These are phyloP conservation scores for Pseudozyma sp. DNA, from an alignment of 1,284 basidiomycete genomes.

Conservation along the genomic window DNA sequence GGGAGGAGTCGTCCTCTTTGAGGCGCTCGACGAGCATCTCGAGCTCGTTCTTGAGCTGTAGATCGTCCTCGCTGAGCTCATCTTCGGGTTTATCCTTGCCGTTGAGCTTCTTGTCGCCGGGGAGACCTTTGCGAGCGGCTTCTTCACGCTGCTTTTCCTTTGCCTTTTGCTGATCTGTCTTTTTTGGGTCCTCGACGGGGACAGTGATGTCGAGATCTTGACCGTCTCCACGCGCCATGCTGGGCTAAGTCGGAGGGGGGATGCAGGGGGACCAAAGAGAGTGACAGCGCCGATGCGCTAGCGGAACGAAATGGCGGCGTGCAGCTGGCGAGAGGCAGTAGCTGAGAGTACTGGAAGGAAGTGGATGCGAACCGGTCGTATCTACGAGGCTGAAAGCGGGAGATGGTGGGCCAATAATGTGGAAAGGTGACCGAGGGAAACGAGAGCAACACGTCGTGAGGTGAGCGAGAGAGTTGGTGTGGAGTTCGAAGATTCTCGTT, in stretches of 20 bases:
- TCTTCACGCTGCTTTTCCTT: slow-evolving; percentile 52
- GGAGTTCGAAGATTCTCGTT: slow-evolving; percentile 39
- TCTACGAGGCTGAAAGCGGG: too few relatives aligned
- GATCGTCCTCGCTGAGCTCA: slow-evolving; percentile 89
- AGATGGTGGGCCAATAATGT: neutral
- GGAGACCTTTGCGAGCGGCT: slow-evolving; percentile 46
- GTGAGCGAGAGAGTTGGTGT: slow-evolving; percentile 12
- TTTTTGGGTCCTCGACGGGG: slow-evolving; percentile 47
- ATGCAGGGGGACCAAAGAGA: neutral
- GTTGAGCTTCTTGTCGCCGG: slow-evolving; percentile 35
- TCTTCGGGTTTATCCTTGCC: slow-evolving; percentile 76
- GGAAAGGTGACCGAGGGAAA: neutral
- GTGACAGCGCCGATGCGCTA: slow-evolving; percentile 5
- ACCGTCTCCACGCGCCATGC: slow-evolving; percentile 52
- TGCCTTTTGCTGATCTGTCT: slow-evolving; percentile 51
- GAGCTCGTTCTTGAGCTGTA: slow-evolving; percentile 91
- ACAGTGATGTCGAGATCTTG: slow-evolving; percentile 53
- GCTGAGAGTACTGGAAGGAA: neutral
- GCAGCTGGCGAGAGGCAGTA: neutral
- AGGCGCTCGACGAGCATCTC: slow-evolving; percentile 97
- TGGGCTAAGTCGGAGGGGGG: slow-evolving; percentile 13
- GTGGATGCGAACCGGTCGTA: too few relatives aligned
- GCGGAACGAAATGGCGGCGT: neutral
- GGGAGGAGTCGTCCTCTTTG: slow-evolving; percentile 84
- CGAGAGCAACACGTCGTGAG: slow-evolving; percentile 25